Evolutionary conservation across 257 asterid species (phyloP).

Genomic region (Solanum tarapatanum): DNA sequence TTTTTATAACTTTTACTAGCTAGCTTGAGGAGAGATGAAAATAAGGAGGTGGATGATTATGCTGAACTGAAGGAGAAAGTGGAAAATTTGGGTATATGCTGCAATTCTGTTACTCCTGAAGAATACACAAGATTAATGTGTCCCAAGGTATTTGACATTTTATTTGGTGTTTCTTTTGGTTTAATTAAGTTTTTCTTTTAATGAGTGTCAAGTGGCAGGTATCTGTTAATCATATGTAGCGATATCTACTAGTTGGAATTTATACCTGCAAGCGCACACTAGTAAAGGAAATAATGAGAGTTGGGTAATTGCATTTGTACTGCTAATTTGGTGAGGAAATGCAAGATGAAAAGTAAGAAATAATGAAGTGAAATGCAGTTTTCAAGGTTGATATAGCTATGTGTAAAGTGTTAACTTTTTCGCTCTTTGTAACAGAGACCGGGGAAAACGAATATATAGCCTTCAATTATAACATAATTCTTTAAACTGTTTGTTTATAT

Average conservation of each 20-base stretch:
- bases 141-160: conserved; percentile 38
- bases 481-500: background rate
- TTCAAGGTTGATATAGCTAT: background rate
- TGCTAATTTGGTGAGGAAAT: background rate
- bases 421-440: background rate
- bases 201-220: background rate
- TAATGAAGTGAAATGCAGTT: background rate
- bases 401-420: background rate
- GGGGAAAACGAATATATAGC: background rate
- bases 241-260: background rate
- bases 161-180: background rate
- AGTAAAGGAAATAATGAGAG: background rate
- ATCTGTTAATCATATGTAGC: background rate
- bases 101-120: conserved; percentile 45
- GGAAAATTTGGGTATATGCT: conserved; percentile 24
- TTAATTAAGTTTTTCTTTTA: background rate
- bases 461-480: background rate
- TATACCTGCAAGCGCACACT: background rate
- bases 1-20: conserved; percentile 5
- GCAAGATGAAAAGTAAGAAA: background rate
- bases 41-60: conserved; percentile 19
- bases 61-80: conserved; percentile 25
- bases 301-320: background rate
- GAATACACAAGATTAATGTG: conserved; percentile 41
- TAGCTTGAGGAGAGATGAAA: conserved; percentile 5